Evolutionary conservation across 1,284 basidiomycete genomes (phyloP).

Genomic region (Lentinula novae-zelandiae): DNA sequence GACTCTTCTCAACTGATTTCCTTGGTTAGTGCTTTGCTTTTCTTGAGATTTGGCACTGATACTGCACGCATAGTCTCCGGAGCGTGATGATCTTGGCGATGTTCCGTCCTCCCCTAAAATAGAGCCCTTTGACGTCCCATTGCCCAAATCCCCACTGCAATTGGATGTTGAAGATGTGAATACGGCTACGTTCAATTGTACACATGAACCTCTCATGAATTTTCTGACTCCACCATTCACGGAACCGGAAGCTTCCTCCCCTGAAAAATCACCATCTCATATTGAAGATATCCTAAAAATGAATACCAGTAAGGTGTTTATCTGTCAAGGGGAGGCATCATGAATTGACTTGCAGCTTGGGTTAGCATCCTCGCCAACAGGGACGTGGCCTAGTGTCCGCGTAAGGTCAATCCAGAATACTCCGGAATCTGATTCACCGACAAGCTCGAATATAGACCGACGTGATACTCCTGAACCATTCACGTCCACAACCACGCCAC

Average conservation of each 20-base stretch:
- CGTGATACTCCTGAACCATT: neutral
- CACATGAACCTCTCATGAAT: conserved; percentile 1
- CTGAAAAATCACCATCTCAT: neutral
- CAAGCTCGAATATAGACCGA: neutral
- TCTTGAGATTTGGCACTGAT: neutral
- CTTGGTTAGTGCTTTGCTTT: neutral
- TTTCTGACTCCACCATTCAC: conserved; percentile 1
- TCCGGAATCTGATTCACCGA: neutral
- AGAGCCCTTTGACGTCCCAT: neutral
- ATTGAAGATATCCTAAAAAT: neutral
- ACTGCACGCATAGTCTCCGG: neutral
- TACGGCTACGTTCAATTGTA: neutral
- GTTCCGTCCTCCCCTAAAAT: neutral
- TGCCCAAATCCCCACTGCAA: neutral
- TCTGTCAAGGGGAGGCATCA: neutral
- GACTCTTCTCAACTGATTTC: neutral
- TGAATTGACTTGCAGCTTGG: neutral
- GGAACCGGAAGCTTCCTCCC: neutral
- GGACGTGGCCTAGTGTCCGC: conserved; percentile 11
- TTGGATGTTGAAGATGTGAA: neutral
- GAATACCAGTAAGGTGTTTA: neutral
- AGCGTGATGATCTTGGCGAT: neutral
- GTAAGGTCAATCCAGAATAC: conserved; percentile 4
- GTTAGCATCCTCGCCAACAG: conserved; percentile 10
- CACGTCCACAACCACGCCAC: neutral